A percentile compares a stretch with the other conserved stretches of the same genome.
Conservation (phyloP, 192 early-diverging fungal genomes). For the Allomyces macrogynus region DNA sequence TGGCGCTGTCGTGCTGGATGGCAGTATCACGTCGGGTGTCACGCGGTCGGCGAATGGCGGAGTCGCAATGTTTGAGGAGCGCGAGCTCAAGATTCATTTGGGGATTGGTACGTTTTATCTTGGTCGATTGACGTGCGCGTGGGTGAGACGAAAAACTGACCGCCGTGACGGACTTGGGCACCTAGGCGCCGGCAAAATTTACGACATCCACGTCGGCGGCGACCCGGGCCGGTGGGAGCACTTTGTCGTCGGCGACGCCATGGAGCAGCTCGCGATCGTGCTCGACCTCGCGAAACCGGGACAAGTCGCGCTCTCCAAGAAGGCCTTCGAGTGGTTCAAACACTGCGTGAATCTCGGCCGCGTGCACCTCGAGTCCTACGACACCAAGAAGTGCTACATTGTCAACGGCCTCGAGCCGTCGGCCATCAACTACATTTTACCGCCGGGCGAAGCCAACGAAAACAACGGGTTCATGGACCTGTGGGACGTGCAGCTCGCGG, state of each 20-base stretch:
- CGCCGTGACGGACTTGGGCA: too few species aligned
- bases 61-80: not conserved
- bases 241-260: conserved; percentile 28
- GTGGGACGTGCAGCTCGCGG: conserved; percentile 10
- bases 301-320: conserved; percentile 7
- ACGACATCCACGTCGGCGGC: conserved; percentile 26
- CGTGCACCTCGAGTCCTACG: conserved; percentile 19
- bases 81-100: conserved; percentile 19
- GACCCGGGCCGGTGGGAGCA: conserved; percentile 25
- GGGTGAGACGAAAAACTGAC: too few species aligned
- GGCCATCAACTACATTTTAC: not conserved
- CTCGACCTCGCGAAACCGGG: conserved; percentile 26
- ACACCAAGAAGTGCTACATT: conserved; percentile 11
- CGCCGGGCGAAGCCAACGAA: not conserved
- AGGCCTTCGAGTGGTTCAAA: conserved; percentile 18
- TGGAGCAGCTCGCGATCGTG: conserved; percentile 22
- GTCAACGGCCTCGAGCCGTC: not conserved
- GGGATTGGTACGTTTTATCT: conserved; percentile 14
- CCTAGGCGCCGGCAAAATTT: conserved; percentile 17
- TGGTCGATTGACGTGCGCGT: too few species aligned
- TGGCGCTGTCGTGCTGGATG: too few species aligned
- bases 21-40: too few species aligned
- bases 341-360: conserved; percentile 16
- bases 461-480: conserved; percentile 8
- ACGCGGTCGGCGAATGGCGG: too few species aligned